Evolutionary conservation across 2,329 filamentous ascomycete species (phyloP), one percentile per base, ranked within the genome.

Genomic region (Cercospora citrullina): DNA sequence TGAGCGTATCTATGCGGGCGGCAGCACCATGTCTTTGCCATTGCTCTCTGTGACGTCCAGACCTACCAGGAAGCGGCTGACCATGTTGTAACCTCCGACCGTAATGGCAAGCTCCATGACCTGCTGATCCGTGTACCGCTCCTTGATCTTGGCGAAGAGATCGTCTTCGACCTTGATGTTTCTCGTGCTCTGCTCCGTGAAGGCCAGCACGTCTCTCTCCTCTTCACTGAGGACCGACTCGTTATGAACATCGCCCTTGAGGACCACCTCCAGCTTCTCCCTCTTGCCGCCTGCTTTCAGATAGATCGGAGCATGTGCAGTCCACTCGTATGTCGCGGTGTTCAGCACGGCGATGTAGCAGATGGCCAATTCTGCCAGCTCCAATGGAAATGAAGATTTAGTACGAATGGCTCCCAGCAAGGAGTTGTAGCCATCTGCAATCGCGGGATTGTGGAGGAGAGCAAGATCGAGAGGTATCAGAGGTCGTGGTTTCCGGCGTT

Each of bases 341-440:
- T 79, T 80, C 53, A 80, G 69, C 9, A 79, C 77, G 18, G 77
- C 78, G 42, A 80, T 74, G 60, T 79, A 77, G 72, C 76, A 77
- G 39, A 80, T 78, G 14, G 77, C 76, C 18, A 79, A 69, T 67
- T 80, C 78, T 51, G 75, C 73, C 16, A 79, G 65, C 9, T 73
- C 72, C 23, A 72, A 71, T 8, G 73, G 70, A 28, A 79, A 74
- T 23, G 74, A 75, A 4, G 77, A 76, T 64, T 77, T 73, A 39
- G 75, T 75, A 51, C 79, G 76, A 42, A 80, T 79, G 59, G 78
- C 77, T 68, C 89, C 89, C 10, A 91, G 84, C 77, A 91, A 89
- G 12, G 82, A 80, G 81, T 91, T 91, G 89, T 89, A 91, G 63
- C 91, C 91, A 79, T 92, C 89, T 16, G 91, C 91, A 1, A 94